Evolutionary conservation across 2,329 filamentous ascomycete species (phyloP).

Genomic region (Podosphaera fusca): DNA sequence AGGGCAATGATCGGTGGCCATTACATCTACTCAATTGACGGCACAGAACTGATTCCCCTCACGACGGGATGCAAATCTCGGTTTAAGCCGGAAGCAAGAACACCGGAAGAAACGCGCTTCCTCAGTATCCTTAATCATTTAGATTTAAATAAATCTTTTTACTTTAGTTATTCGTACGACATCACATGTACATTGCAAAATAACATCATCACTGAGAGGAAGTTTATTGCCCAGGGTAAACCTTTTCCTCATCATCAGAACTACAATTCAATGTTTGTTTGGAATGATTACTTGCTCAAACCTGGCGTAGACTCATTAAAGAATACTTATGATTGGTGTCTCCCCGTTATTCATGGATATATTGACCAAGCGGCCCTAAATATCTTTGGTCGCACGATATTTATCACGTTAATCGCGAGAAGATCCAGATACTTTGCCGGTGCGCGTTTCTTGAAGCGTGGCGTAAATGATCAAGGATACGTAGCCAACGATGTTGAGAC

Average conservation of each 20-base stretch:
- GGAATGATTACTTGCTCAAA: constrained; percentile 75
- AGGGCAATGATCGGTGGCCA: constrained; percentile 92
- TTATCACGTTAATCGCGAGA: constrained; percentile 82
- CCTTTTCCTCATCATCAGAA: constrained; percentile 35
- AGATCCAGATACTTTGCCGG: constrained; percentile 86
- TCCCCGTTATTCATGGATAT: constrained; percentile 87
- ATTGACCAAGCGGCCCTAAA: constrained; percentile 73
- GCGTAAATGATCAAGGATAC: constrained; percentile 77
- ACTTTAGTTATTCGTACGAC: constrained; percentile 97
- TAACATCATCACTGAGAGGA: constrained; percentile 66
- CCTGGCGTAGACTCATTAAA: constrained; percentile 48
- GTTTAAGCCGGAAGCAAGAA: constrained; percentile 52
- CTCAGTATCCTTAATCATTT: constrained; percentile 74
- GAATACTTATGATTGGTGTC: constrained; percentile 83
- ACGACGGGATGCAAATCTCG: constrained; percentile 44
- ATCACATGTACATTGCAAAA: constrained; percentile 79
- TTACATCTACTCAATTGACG: constrained; percentile 87
- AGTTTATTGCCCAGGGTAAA: constrained; percentile 40
- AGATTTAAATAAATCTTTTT: constrained; percentile 77
- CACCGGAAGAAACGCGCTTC: constrained; percentile 75
- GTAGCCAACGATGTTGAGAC: constrained; percentile 98
- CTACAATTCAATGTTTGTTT: constrained; percentile 91
- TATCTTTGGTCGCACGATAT: constrained; percentile 70
- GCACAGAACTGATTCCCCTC: constrained; percentile 72
- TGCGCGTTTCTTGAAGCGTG: constrained; percentile 80